These are phyloP conservation scores for Neltuma alba DNA, from an alignment of 306 rosid species.

Conservation along the genomic window DNA sequence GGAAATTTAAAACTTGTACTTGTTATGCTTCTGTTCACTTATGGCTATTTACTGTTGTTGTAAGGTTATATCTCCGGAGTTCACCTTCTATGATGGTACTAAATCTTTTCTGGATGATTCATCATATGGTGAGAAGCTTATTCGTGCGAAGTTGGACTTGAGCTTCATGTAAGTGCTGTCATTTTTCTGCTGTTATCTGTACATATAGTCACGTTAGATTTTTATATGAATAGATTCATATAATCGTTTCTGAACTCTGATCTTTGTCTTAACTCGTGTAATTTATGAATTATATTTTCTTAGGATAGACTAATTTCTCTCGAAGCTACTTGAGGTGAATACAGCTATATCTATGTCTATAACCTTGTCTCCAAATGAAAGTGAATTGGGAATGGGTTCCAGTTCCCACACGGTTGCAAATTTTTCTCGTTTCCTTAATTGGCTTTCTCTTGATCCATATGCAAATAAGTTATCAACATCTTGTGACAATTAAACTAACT, in stretches of 20 bases:
- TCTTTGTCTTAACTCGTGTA: neutral
- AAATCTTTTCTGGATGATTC: constrained; percentile 89
- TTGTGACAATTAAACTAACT: neutral
- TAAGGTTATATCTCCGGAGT: constrained; percentile 92
- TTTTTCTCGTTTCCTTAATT: neutral
- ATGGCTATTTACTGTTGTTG: constrained; percentile 32
- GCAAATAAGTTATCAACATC: neutral
- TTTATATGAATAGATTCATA: neutral
- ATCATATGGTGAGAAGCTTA: constrained; percentile 85
- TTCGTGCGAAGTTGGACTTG: constrained; percentile 95
- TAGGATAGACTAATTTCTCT: neutral
- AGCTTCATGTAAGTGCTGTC: constrained; percentile 84
- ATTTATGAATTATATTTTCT: neutral
- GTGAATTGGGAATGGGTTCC: neutral
- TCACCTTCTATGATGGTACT: constrained; percentile 95
- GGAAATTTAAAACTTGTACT: neutral
- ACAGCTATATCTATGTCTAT: neutral
- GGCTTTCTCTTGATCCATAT: neutral
- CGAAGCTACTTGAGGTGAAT: neutral
- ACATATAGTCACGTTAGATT: neutral
- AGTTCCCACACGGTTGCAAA: neutral
- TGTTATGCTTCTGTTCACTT: constrained; percentile 14
- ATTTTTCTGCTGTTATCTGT: neutral
- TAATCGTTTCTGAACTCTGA: neutral
- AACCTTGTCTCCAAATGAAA: neutral